These are phyloP conservation scores for Xylaria flabelliformis DNA, from an alignment of 495 filamentous ascomycete genomes.

Conservation along the genomic window DNA sequence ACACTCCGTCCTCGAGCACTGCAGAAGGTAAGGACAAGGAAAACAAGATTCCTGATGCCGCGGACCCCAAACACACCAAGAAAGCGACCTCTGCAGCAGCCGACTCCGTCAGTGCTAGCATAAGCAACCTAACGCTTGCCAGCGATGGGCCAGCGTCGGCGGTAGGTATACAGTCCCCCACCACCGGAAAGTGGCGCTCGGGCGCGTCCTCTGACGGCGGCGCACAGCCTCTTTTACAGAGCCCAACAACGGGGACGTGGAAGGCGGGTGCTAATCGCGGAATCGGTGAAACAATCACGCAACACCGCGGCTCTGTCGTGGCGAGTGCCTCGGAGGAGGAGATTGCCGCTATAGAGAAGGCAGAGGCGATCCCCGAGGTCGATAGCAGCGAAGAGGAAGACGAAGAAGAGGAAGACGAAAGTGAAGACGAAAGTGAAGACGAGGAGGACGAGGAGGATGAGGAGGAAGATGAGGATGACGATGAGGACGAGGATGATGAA, in stretches of 20 bases:
- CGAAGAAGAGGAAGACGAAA: conserved; percentile 32
- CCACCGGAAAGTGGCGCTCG: conserved; percentile 43
- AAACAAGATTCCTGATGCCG: not conserved
- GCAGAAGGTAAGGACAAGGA: conserved; percentile 38
- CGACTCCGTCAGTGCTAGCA: conserved; percentile 18
- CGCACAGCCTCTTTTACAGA: conserved; percentile 45
- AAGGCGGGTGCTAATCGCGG: conserved; percentile 43
- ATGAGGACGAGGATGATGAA: conserved; percentile 38
- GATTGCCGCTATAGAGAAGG: conserved; percentile 48
- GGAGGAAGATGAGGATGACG: conserved; percentile 34
- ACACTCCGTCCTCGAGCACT: conserved; percentile 39
- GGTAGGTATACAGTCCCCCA: conserved; percentile 47
- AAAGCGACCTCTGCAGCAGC: conserved; percentile 12
- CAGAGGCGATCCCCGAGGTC: conserved; percentile 47
- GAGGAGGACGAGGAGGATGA: conserved; percentile 39
- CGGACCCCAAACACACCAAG: conserved; percentile 11
- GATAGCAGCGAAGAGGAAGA: conserved; percentile 35
- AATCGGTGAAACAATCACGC: conserved; percentile 40
- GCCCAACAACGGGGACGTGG: conserved; percentile 53
- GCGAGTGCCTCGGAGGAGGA: conserved; percentile 42
- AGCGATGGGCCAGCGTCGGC: conserved; percentile 8
- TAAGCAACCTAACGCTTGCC: conserved; percentile 27
- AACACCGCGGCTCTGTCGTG: conserved; percentile 40
- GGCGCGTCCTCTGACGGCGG: conserved; percentile 19
- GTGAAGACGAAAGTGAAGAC: conserved; percentile 34